Conservation (phyloP, 1,284 basidiomycete genomes). For the Papiliotrema fonsecae region DNA sequence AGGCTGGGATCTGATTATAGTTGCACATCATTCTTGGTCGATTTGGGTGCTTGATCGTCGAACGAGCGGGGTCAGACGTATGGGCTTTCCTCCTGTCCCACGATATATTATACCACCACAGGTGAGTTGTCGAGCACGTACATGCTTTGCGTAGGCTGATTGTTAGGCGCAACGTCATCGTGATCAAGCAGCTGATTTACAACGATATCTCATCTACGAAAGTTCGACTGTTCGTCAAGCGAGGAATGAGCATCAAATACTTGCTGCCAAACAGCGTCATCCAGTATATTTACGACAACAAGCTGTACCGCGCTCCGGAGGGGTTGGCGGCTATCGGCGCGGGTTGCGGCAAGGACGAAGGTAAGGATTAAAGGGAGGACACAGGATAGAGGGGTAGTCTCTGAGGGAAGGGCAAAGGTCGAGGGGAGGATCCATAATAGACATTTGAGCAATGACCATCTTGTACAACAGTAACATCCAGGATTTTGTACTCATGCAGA, state of each 20-base stretch:
- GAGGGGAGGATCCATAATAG: too few relatives aligned
- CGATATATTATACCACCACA: slow-evolving; percentile 54
- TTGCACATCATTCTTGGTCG: slow-evolving; percentile 91
- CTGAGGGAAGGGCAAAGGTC: too few relatives aligned
- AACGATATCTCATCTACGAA: slow-evolving; percentile 98
- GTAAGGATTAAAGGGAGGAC: too few relatives aligned
- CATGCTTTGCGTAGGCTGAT: background rate
- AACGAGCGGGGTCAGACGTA: slow-evolving; percentile 90
- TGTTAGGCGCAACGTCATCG: slow-evolving; percentile 71
- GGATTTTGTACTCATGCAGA: too few relatives aligned
- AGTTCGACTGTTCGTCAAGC: slow-evolving; percentile 78
- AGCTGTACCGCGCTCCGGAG: slow-evolving; percentile 30
- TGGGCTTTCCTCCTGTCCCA: slow-evolving; percentile 57
- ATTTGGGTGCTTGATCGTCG: slow-evolving; percentile 92
- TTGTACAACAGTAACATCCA: too few relatives aligned
- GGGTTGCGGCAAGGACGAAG: too few relatives aligned
- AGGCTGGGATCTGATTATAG: slow-evolving; percentile 47
- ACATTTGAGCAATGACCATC: too few relatives aligned
- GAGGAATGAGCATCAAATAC: slow-evolving; percentile 91
- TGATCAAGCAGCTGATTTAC: slow-evolving; percentile 93
- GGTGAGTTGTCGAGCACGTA: slow-evolving; percentile 26
- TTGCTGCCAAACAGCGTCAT: slow-evolving; percentile 87
- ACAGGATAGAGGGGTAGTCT: too few relatives aligned
- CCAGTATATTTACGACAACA: slow-evolving; percentile 75
- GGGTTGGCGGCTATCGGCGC: slow-evolving; percentile 7